These are phyloP conservation scores for Pythium aristosporum DNA, from an alignment of 352 stramenopile genomes.

Conservation along the genomic window DNA sequence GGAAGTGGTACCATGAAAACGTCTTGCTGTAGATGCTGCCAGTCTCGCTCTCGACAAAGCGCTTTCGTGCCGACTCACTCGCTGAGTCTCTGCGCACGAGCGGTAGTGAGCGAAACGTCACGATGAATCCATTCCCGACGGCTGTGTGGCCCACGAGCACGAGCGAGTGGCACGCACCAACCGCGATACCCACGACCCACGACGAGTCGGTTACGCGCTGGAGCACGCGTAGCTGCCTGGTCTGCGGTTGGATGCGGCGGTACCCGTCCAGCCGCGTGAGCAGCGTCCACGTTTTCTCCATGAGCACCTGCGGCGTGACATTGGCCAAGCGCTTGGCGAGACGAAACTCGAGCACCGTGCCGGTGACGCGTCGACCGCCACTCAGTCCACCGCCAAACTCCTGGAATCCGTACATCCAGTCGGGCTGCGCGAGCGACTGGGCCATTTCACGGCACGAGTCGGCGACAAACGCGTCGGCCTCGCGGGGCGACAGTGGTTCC, in stretches of 20 bases:
- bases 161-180: conserved; percentile 47
- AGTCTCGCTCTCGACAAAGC: conserved; percentile 44
- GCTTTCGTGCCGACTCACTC: conserved; percentile 29
- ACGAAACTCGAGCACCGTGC: conserved; percentile 50
- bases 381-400: conserved; percentile 43
- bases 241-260: conserved; percentile 59
- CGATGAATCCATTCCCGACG: conserved; percentile 58
- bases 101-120: conserved; percentile 71
- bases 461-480: conserved; percentile 47
- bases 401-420: conserved; percentile 39
- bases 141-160: conserved; percentile 55
- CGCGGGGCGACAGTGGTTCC: conserved; percentile 32
- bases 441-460: conserved; percentile 67
- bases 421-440: conserved; percentile 27
- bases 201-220: conserved; percentile 62
- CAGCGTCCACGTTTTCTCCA: conserved; percentile 71
- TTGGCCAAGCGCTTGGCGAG: conserved; percentile 51
- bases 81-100: conserved; percentile 26
- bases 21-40: conserved; percentile 53
- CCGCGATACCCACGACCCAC: conserved; percentile 52
- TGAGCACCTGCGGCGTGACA: conserved; percentile 42
- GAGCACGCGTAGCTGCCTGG: conserved; percentile 48
- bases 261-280: conserved; percentile 58
- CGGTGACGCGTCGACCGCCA: conserved; percentile 36
- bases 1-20: conserved; percentile 79